Conservation (phyloP, 805 yeast genomes). For the Torulaspora gathmanii region DNA sequence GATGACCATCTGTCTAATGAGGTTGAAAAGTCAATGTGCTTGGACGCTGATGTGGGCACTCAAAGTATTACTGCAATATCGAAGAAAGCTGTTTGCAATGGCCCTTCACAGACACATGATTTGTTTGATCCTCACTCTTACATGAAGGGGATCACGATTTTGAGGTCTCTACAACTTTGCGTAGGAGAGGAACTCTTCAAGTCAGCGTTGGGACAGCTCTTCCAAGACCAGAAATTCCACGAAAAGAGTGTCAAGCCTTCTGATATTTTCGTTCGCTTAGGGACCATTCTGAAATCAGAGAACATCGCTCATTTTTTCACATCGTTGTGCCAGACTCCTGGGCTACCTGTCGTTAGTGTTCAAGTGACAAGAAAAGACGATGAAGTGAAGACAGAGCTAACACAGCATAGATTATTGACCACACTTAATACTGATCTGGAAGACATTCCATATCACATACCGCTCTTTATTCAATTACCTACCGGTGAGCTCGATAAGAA, state of each 20-base stretch:
- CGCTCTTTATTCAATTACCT: conserved; percentile 38
- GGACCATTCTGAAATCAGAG: conserved; percentile 22
- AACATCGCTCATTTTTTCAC: conserved; percentile 32
- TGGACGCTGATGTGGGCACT: conserved; percentile 15
- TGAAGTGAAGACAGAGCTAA: conserved; percentile 33
- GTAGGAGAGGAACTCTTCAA: conserved; percentile 23
- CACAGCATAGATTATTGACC: conserved; percentile 39
- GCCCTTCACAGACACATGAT: conserved; percentile 24
- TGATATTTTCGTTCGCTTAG: conserved; percentile 29
- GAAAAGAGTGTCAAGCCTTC: conserved; percentile 28
- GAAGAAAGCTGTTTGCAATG: conserved; percentile 6
- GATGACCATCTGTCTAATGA: conserved; percentile 24
- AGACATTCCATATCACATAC: conserved; percentile 59
- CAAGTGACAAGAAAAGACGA: conserved; percentile 20
- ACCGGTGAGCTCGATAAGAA: conserved; percentile 19
- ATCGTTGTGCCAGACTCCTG: conserved; percentile 59
- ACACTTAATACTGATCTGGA: conserved; percentile 39
- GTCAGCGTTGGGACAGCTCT: conserved; percentile 18
- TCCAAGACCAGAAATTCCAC: conserved; percentile 18
- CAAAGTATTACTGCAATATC: conserved; percentile 20
- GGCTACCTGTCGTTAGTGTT: conserved; percentile 51
- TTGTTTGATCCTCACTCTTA: conserved; percentile 33
- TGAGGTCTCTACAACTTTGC: conserved; percentile 29
- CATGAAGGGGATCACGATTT: conserved; percentile 31
- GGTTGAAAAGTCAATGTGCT: conserved; percentile 14